Conservation (phyloP, 2,329 filamentous ascomycete genomes). For the Daldinia sp. region DNA sequence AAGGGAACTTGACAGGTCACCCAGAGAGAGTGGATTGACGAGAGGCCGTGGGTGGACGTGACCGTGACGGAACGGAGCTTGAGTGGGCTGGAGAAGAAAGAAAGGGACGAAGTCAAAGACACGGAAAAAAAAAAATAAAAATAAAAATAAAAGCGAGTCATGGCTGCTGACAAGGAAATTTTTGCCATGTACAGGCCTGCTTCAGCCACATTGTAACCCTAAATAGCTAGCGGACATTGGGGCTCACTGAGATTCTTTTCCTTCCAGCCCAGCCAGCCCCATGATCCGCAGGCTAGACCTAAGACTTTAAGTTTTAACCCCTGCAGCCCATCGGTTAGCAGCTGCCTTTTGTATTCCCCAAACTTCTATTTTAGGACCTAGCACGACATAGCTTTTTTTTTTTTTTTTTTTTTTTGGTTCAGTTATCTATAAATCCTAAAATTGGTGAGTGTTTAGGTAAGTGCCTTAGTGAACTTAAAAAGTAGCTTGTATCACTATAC, state of each 20-base stretch:
- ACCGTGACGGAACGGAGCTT: constrained; percentile 50
- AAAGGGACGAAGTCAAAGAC: constrained; percentile 37
- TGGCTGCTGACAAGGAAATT: constrained; percentile 30
- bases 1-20: constrained; percentile 50
- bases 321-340: constrained; percentile 9
- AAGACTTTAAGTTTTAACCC: constrained; percentile 2
- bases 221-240: not conserved
- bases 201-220: constrained; percentile 21
- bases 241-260: not conserved
- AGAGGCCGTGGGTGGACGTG: constrained; percentile 50
- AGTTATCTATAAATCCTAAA: not conserved
- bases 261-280: constrained; percentile 2
- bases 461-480: not conserved
- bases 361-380: constrained; percentile 32
- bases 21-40: constrained; percentile 50
- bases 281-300: constrained; percentile 16
- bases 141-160: constrained; percentile 29
- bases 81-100: constrained; percentile 49
- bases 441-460: not conserved
- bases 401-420: not conserved
- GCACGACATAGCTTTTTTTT: not conserved
- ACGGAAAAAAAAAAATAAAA: constrained; percentile 1
- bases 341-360: constrained; percentile 12
- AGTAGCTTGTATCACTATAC: not conserved
- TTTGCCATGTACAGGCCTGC: constrained; percentile 23